A percentile compares a stretch with the other conserved stretches of the same genome.
Conservation (phyloP, 2,329 filamentous ascomycete species). For the Karstenula rhodostoma region DNA sequence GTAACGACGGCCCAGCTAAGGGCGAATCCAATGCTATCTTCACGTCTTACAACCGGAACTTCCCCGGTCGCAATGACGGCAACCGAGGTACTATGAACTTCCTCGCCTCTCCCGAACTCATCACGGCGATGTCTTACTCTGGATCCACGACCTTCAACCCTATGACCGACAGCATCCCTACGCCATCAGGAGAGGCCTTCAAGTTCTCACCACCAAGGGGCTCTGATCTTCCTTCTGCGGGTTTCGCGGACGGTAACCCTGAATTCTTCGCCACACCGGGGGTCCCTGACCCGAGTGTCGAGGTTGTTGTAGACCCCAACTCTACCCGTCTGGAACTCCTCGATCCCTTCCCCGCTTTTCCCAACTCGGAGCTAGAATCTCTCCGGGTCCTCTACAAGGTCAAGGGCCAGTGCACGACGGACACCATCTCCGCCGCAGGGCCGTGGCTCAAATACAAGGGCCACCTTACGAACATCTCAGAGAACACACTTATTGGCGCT, state of each 20-base stretch:
- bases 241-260: constrained; percentile 82
- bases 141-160: constrained; percentile 96
- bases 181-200: constrained; percentile 82
- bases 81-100: constrained; percentile 99
- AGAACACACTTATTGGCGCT: constrained; percentile 96
- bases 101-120: constrained; percentile 93
- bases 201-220: constrained; percentile 79
- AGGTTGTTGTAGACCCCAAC: constrained; percentile 82
- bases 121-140: constrained; percentile 94
- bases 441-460: constrained; percentile 99
- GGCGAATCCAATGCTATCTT: constrained; percentile 93
- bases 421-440: constrained; percentile 96
- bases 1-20: constrained; percentile 84
- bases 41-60: constrained; percentile 98
- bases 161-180: constrained; percentile 82
- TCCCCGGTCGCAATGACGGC: constrained; percentile 94
- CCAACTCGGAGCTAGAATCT: constrained; percentile 73
- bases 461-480: constrained; percentile 95
- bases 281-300: constrained; percentile 72
- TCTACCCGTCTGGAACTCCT: constrained; percentile 90
- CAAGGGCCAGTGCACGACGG: constrained; percentile 96
- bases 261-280: constrained; percentile 77
- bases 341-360: constrained; percentile 89
- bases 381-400: constrained; percentile 95
- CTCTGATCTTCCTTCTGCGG: constrained; percentile 68